Percentiles rank a stretch among this genome's conserved stretches.
Conservation (phyloP, 306 rosid species). For the Vigna unguiculata region DNA sequence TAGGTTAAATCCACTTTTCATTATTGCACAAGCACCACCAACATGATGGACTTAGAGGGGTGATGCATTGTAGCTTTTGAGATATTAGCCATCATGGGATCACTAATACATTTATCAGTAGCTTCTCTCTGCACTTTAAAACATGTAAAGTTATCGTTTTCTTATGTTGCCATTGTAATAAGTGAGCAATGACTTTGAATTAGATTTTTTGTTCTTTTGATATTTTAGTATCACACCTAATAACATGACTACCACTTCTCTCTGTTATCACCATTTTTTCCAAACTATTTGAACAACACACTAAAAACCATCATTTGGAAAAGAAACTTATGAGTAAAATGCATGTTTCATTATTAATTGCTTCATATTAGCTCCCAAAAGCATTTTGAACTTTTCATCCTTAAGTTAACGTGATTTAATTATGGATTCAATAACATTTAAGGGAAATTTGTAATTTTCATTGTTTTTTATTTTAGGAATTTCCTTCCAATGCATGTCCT, state of each 20-base stretch:
- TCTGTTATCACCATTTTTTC: neutral
- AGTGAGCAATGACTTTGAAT: neutral
- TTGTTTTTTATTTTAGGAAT: neutral
- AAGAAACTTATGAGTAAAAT: slow-evolving; percentile 29
- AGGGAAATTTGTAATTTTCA: slow-evolving; percentile 23
- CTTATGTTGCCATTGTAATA: neutral
- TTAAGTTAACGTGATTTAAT: slow-evolving; percentile 18
- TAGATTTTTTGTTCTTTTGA: slow-evolving; percentile 12
- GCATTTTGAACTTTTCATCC: slow-evolving; percentile 20
- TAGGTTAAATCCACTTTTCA: neutral
- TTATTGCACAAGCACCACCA: slow-evolving; percentile 78
- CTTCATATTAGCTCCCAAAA: neutral
- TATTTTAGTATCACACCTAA: neutral
- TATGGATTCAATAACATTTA: slow-evolving; percentile 11
- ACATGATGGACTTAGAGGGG: no score
- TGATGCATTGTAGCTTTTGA: no score
- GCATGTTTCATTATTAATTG: slow-evolving; percentile 28
- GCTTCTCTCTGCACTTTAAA: slow-evolving; percentile 4
- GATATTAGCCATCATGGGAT: no score
- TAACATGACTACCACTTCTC: slow-evolving; percentile 5
- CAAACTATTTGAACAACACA: slow-evolving; percentile 1
- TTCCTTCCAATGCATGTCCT: slow-evolving; percentile 40
- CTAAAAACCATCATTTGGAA: slow-evolving; percentile 26
- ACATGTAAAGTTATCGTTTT: slow-evolving; percentile 26
- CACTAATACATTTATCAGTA: slow-evolving; percentile 24